phyloP scores from a whole-genome alignment of 2,329 filamentous ascomycete species.

The Aspergillus sojae region DNA sequence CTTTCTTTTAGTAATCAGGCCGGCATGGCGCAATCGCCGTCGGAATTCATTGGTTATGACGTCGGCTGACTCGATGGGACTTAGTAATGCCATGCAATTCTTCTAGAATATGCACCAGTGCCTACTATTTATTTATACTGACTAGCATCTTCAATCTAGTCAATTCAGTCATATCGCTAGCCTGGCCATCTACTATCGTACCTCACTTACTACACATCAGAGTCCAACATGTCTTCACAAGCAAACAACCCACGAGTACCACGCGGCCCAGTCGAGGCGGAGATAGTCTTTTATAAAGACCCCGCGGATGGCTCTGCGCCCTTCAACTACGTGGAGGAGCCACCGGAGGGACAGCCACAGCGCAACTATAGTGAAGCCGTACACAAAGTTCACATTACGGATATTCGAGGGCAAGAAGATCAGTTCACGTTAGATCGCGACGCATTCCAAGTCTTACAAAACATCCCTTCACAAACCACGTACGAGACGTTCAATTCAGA shows the following conservation, averaged over 20 bases:
- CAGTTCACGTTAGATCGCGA: conserved; percentile 72
- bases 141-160: background rate
- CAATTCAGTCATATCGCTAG: background rate
- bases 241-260: conserved; percentile 40
- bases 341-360: conserved; percentile 62
- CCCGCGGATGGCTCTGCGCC: conserved; percentile 63
- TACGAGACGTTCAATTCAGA: conserved; percentile 64
- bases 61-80: background rate
- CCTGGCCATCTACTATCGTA: background rate
- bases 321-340: conserved; percentile 68
- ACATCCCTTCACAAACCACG: conserved; percentile 58
- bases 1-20: background rate
- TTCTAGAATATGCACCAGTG: background rate
- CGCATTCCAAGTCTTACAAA: conserved; percentile 69
- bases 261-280: conserved; percentile 63
- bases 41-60: background rate
- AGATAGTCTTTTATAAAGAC: conserved; percentile 66
- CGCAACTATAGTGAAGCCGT: conserved; percentile 62
- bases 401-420: conserved; percentile 67
- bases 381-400: conserved; percentile 63
- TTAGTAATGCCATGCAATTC: background rate
- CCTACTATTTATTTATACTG: background rate
- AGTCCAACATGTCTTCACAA: background rate
- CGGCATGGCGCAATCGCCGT: background rate
- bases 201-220: background rate